Conservation (phyloP, 2,329 filamentous ascomycete species). For the Penicillium corylophilum region DNA sequence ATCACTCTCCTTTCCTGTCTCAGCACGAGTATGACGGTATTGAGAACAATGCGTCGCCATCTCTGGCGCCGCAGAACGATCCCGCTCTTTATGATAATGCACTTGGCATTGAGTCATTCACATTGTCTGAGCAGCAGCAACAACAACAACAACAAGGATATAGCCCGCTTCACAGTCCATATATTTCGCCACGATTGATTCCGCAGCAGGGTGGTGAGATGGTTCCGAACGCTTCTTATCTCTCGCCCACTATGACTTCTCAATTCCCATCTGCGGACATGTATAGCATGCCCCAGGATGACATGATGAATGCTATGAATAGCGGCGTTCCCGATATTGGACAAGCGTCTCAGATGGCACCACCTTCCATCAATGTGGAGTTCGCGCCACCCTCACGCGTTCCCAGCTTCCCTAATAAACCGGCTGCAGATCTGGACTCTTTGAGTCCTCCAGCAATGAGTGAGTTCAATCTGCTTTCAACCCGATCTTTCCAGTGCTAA, state of each 20-base stretch:
- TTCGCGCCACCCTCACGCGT: slow-evolving; percentile 74
- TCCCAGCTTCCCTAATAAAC: slow-evolving; percentile 64
- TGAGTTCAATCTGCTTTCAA: slow-evolving; percentile 25
- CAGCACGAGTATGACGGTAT: slow-evolving; percentile 76
- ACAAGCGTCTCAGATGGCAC: slow-evolving; percentile 73
- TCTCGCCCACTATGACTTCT: slow-evolving; percentile 49
- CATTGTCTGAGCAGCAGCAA: slow-evolving; percentile 65
- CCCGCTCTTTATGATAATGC: slow-evolving; percentile 72
- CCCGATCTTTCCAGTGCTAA: slow-evolving; percentile 18
- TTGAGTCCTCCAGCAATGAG: slow-evolving; percentile 72
- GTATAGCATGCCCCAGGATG: slow-evolving; percentile 51
- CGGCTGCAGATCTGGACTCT: slow-evolving; percentile 69
- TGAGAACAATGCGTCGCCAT: slow-evolving; percentile 72
- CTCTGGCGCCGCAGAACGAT: slow-evolving; percentile 72
- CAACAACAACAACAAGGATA: slow-evolving; percentile 45
- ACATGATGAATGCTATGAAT: slow-evolving; percentile 49
- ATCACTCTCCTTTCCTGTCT: slow-evolving; percentile 77
- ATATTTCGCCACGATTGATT: slow-evolving; percentile 62
- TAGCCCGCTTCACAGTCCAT: slow-evolving; percentile 70
- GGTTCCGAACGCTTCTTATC: slow-evolving; percentile 41
- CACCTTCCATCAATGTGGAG: slow-evolving; percentile 94
- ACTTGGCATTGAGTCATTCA: slow-evolving; percentile 75
- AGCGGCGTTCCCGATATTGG: slow-evolving; percentile 61
- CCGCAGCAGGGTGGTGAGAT: slow-evolving; percentile 73
- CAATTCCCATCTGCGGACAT: slow-evolving; percentile 52